Conservation (phyloP, 2,329 filamentous ascomycete species). For the Fusarium mangiferae region DNA sequence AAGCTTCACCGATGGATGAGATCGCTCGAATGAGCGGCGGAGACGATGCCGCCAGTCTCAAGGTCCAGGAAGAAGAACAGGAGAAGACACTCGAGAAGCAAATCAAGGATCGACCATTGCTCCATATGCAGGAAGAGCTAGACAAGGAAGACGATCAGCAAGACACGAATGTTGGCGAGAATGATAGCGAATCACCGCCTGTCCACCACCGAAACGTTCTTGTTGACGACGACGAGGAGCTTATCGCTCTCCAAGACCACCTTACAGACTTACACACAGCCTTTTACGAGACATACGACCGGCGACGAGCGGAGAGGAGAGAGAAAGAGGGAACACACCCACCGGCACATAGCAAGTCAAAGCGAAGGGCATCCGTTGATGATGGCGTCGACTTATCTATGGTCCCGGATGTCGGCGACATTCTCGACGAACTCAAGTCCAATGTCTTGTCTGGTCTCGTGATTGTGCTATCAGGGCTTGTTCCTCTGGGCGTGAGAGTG, state of each 20-base stretch:
- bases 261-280: constrained; percentile 78
- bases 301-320: constrained; percentile 54
- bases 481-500: constrained; percentile 83
- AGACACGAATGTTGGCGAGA: constrained; percentile 40
- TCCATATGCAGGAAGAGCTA: constrained; percentile 92
- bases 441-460: constrained; percentile 78
- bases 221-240: constrained; percentile 87
- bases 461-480: constrained; percentile 90
- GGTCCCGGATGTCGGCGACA: constrained; percentile 85
- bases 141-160: constrained; percentile 76
- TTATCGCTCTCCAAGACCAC: constrained; percentile 79
- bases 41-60: constrained; percentile 73
- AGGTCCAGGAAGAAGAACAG: constrained; percentile 84
- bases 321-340: constrained; percentile 48
- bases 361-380: constrained; percentile 49
- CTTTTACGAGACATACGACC: constrained; percentile 87
- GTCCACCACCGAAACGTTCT: constrained; percentile 74
- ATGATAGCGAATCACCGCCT: constrained; percentile 42
- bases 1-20: constrained; percentile 71
- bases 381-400: constrained; percentile 57
- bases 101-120: constrained; percentile 84
- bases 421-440: constrained; percentile 85
- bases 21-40: constrained; percentile 79
- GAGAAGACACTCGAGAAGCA: constrained; percentile 89
- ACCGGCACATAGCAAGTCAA: constrained; percentile 48